These are phyloP conservation scores for Sugiyamaella neomexicana DNA, from an alignment of 1,139 yeast genomes.

Conservation along the genomic window DNA sequence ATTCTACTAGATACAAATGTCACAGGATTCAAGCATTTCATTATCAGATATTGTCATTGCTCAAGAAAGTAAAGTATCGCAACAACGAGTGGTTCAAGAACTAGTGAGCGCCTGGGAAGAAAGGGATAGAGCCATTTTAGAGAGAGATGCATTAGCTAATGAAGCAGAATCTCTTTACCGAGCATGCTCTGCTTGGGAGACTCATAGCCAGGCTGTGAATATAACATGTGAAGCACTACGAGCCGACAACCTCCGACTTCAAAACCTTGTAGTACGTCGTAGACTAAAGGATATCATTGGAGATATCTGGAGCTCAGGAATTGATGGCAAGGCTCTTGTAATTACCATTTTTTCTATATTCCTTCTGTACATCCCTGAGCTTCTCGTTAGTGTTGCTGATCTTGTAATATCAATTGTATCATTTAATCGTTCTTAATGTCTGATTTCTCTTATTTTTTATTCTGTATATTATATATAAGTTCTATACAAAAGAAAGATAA, in stretches of 20 bases:
- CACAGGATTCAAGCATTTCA: neutral
- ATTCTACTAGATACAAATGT: neutral
- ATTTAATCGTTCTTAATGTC: neutral
- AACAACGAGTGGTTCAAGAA: neutral
- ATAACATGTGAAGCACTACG: neutral
- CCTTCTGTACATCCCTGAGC: slow-evolving; percentile 3
- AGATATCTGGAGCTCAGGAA: slow-evolving; percentile 6
- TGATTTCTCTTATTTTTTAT: no score
- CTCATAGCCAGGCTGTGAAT: neutral
- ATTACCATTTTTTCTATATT: slow-evolving; percentile 1
- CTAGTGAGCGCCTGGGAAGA: neutral
- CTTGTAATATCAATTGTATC: slow-evolving; percentile 3
- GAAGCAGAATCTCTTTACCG: neutral
- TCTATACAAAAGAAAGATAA: no score
- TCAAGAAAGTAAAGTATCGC: neutral
- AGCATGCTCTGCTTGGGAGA: slow-evolving; percentile 6
- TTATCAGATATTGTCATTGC: slow-evolving; percentile 1
- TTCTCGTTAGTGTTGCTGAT: slow-evolving; percentile 6
- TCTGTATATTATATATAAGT: neutral
- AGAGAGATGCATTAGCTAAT: neutral
- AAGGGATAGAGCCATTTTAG: slow-evolving; percentile 4
- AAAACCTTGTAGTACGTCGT: neutral
- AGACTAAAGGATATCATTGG: neutral
- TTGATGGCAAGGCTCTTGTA: slow-evolving; percentile 6
- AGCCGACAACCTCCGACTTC: slow-evolving; percentile 5